Base-by-base conservation (phyloP, 495 filamentous ascomycete species). In the Tetracladium setigerum region DNA sequence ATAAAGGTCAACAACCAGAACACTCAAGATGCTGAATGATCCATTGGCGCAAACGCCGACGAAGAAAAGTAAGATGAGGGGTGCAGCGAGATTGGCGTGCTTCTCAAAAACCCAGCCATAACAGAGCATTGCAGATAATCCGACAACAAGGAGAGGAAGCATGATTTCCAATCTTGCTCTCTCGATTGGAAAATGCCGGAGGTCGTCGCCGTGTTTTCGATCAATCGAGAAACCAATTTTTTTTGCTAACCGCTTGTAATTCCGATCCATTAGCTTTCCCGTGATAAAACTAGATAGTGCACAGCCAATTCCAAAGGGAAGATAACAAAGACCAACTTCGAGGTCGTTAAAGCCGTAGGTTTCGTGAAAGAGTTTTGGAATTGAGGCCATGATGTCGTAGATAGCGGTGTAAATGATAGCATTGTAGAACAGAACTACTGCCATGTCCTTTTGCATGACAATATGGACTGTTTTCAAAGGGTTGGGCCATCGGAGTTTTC, bases 301-400 rank as follows among this genome's bases (percentile, higher is more conserved):
- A 40, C 82, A 83, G 27, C 83, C 84, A 34, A 81, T 66, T 10
- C 83, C 83, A 45, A 81, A 73, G 0, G 78, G 78, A 1, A 82
- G 52, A 42, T 71, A 80, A 47, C 73, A 81, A 2, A 86, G 66
- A 0, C 82, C 83, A 30, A 84, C 74, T 54, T 83, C 70, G 6
- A 88, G 70, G n/a, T 84, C 71, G 52, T 78, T 78, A 53, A 80
- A 79, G 16, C 68, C 59, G 58, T 88, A 89, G 2, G 82, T 77
- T 5, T 74, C 62, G 1, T 67, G 60, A 49, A 86, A 82, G 16
- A 56, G 50, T 15, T 52, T 30, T 14, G 54, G 70, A 67, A 59
- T 43, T 2, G 53, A 53, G 46, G 71, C 58, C 47, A 64, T 64
- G 52, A 76, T 67, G 58, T 69, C 61, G 50, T 68, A 84, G 62